Conservation (phyloP, 2,329 filamentous ascomycete genomes). For the Cercospora sp. region DNA sequence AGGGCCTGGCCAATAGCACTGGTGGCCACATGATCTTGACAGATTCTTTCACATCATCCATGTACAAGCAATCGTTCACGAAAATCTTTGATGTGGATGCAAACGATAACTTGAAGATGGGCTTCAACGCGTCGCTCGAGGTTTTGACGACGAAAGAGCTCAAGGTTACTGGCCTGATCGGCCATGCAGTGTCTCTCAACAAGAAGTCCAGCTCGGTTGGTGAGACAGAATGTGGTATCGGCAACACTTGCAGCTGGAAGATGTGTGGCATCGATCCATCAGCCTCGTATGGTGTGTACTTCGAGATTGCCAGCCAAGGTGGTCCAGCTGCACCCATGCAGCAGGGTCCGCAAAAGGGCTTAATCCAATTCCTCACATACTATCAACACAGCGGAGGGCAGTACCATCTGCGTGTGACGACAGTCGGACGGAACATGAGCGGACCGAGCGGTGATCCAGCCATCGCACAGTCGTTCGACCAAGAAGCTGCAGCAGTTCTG, state of each 20-base stretch:
- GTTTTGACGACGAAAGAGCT: slow-evolving; percentile 96
- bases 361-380: slow-evolving; percentile 98
- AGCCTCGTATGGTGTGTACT: slow-evolving; percentile 93
- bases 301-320: slow-evolving; percentile 93
- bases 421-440: slow-evolving; percentile 84
- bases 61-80: slow-evolving; percentile 98
- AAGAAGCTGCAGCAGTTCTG: slow-evolving; percentile 93
- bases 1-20: slow-evolving; percentile 90
- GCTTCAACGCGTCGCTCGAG: slow-evolving; percentile 94
- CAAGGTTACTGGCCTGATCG: slow-evolving; percentile 95
- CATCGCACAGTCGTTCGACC: slow-evolving; percentile 95
- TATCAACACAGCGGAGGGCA: slow-evolving; percentile 97
- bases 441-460: slow-evolving; percentile 92
- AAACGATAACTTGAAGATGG: slow-evolving; percentile 93
- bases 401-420: slow-evolving; percentile 94
- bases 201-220: slow-evolving; percentile 97
- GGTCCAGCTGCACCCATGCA: slow-evolving; percentile 74
- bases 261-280: slow-evolving; percentile 98
- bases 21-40: slow-evolving; percentile 98
- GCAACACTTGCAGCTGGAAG: slow-evolving; percentile 98
- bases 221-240: slow-evolving; percentile 96
- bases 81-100: slow-evolving; percentile 96
- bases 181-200: slow-evolving; percentile 93
- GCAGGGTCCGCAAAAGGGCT: slow-evolving; percentile 83
- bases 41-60: slow-evolving; percentile 96